These are phyloP conservation scores for Acer campestre DNA, from an alignment of 345 rosid genomes.

Conservation along the genomic window DNA sequence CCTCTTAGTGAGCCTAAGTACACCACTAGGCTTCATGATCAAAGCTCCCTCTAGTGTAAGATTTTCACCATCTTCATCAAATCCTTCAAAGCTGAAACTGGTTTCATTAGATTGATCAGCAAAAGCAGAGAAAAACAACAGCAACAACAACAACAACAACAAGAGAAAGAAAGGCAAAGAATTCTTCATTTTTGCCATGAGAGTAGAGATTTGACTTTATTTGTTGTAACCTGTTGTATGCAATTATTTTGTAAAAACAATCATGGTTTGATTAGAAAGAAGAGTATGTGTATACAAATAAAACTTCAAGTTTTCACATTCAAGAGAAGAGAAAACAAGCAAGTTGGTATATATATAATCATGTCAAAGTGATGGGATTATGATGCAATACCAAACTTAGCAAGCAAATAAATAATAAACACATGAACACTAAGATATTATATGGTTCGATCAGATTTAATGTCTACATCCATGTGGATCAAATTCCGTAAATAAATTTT, in stretches of 20 bases:
- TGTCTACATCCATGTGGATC: too few species aligned
- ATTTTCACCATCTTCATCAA: constrained; percentile 9
- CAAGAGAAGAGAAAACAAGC: not conserved
- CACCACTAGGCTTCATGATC: constrained; percentile 34
- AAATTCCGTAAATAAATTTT: too few species aligned
- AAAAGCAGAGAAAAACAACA: constrained; percentile 7
- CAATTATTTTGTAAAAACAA: not conserved
- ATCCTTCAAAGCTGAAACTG: constrained; percentile 47
- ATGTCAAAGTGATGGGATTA: too few species aligned
- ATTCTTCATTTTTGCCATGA: not conserved
- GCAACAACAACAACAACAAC: too few species aligned
- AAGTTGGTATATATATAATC: too few species aligned
- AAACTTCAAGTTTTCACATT: not conserved
- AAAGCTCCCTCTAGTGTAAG: constrained; percentile 31
- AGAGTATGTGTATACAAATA: too few species aligned
- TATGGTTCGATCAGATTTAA: too few species aligned
- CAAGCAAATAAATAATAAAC: too few species aligned
- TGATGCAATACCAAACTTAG: too few species aligned
- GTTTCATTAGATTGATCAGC: constrained; percentile 16
- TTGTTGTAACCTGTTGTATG: not conserved
- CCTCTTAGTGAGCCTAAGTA: constrained; percentile 45
- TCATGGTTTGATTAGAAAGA: not conserved
- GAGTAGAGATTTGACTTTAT: not conserved
- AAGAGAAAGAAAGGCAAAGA: not conserved
- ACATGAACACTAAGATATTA: too few species aligned